A percentile compares a stretch with the other conserved stretches of the same genome.
Conservation (phyloP, 129 eudicot species). For the Helichrysum umbraculigerum region DNA sequence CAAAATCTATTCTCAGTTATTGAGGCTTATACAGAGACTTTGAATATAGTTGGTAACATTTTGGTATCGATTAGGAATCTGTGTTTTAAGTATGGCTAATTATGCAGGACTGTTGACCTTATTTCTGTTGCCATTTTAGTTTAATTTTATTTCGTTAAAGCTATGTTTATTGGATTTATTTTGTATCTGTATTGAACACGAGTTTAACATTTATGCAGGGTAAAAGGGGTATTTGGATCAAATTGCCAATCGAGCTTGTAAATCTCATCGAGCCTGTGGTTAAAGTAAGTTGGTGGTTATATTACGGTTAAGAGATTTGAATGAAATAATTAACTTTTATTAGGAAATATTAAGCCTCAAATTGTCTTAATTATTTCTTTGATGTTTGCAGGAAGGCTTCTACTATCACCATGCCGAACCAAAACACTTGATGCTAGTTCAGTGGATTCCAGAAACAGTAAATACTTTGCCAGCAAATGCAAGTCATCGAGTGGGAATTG, state of each 20-base stretch:
- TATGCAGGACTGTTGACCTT: background rate
- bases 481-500: slow-evolving; percentile 74
- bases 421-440: slow-evolving; percentile 67
- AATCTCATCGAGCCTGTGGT: slow-evolving; percentile 73
- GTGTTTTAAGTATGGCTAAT: slow-evolving; percentile 1
- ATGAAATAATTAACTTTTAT: background rate
- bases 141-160: background rate
- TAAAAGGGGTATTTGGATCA: slow-evolving; percentile 73
- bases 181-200: background rate
- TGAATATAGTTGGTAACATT: background rate
- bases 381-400: slow-evolving; percentile 60
- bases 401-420: slow-evolving; percentile 79
- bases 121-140: background rate
- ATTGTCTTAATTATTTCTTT: background rate
- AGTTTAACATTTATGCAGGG: slow-evolving; percentile 46
- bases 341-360: background rate
- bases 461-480: slow-evolving; percentile 74
- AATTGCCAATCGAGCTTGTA: slow-evolving; percentile 68
- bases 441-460: slow-evolving; percentile 59
- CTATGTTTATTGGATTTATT: background rate
- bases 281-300: slow-evolving; percentile 41
- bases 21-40: background rate
- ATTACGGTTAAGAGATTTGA: background rate
- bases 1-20: background rate
- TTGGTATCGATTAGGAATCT: background rate